Evolutionary conservation across 2,329 filamentous ascomycete genomes (phyloP).

Genomic region (Epichloe hybrida): DNA sequence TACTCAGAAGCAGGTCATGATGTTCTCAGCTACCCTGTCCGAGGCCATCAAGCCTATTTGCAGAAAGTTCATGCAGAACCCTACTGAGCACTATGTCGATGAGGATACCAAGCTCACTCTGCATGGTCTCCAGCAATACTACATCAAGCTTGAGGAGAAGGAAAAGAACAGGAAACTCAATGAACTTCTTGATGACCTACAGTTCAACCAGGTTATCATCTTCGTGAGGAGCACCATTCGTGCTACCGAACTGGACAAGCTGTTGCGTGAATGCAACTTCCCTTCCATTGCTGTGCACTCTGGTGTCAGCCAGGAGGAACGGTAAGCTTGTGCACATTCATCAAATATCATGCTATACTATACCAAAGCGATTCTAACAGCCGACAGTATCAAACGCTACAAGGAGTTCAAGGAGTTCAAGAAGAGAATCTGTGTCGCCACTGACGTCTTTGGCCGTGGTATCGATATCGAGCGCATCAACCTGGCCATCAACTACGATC

Average conservation of each 20-base stretch:
- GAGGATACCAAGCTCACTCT: constrained; percentile 98
- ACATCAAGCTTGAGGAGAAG: constrained; percentile 84
- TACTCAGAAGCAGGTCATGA: constrained; percentile 99
- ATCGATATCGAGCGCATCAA: constrained; percentile 99
- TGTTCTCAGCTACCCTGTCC: constrained; percentile 96
- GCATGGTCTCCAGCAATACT: constrained; percentile 96
- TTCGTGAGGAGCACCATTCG: constrained; percentile 96
- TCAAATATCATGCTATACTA: background rate
- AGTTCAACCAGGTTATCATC: constrained; percentile 99
- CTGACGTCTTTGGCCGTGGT: constrained; percentile 97
- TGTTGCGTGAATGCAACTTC: constrained; percentile 96
- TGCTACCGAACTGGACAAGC: constrained; percentile 90
- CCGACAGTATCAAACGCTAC: constrained; percentile 82
- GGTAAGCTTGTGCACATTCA: constrained; percentile 42
- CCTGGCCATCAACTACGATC: constrained; percentile 97
- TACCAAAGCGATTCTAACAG: background rate
- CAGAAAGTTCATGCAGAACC: constrained; percentile 99
- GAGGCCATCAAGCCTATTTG: constrained; percentile 92
- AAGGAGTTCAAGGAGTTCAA: constrained; percentile 99
- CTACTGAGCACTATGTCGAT: constrained; percentile 94
- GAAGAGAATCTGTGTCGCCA: constrained; percentile 98
- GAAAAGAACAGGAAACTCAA: constrained; percentile 99
- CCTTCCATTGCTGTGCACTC: constrained; percentile 98
- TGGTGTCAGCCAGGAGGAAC: constrained; percentile 92
- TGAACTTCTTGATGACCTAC: constrained; percentile 83